phyloP scores from a whole-genome alignment of 495 filamentous ascomycete species.

The Neurospora sp. region DNA sequence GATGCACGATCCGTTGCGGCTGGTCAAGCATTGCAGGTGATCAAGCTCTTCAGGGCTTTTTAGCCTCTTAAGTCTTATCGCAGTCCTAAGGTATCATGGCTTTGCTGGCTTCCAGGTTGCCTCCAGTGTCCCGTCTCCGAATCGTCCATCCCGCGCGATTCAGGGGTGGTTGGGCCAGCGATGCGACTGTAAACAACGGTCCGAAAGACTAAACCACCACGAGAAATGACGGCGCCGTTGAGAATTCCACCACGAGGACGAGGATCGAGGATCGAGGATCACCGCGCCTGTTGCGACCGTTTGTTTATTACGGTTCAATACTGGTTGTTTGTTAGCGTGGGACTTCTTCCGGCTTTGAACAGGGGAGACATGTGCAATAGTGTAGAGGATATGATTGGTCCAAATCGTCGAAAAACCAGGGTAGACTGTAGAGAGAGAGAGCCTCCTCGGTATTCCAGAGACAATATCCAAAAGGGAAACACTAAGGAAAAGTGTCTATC shows the following conservation, averaged over 20 bases:
- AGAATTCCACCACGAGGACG: background rate
- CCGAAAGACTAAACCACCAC: background rate
- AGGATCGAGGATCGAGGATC: background rate
- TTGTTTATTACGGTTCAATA: background rate
- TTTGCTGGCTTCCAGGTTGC: background rate
- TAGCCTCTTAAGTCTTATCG: background rate
- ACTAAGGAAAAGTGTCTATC: background rate
- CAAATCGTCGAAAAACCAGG: background rate
- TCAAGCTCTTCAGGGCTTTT: background rate
- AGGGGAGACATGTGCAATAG: background rate
- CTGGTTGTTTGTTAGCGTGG: background rate
- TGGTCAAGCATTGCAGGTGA: background rate
- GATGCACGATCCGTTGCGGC: background rate
- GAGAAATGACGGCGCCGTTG: background rate
- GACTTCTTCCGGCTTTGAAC: background rate
- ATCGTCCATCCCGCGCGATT: background rate
- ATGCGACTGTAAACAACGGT: background rate
- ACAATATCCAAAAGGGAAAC: background rate
- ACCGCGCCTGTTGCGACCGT: background rate
- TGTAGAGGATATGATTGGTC: background rate
- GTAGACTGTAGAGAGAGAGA: background rate
- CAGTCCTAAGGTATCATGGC: background rate
- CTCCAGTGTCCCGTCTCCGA: background rate
- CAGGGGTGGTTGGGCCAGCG: background rate
- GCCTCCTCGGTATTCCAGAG: background rate